Evolutionary conservation across 2,329 filamentous ascomycete species (phyloP).

Genomic region (Aaosphaeria pasadenensis): DNA sequence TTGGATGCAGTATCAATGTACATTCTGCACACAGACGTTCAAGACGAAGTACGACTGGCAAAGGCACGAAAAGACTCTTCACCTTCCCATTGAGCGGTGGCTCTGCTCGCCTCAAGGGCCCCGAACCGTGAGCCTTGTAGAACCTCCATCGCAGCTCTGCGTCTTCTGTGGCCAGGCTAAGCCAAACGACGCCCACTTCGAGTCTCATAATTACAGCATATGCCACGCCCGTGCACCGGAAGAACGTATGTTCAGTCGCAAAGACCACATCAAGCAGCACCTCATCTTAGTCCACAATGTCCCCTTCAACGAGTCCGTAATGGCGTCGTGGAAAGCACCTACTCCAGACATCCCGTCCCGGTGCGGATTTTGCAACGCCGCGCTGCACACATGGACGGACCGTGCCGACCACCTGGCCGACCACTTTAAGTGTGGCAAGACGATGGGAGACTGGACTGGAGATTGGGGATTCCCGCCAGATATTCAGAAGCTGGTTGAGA

Average conservation of each 20-base stretch:
- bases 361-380: background rate
- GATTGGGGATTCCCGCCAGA: background rate
- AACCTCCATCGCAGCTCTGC: background rate
- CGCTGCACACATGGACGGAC: background rate
- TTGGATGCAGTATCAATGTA: slow-evolving; percentile 3
- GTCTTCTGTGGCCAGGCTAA: background rate
- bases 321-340: background rate
- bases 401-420: slow-evolving; percentile 1
- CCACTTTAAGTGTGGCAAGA: slow-evolving; percentile 1
- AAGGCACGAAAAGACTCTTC: slow-evolving; percentile 3
- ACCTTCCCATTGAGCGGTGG: slow-evolving; percentile 3
- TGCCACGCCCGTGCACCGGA: background rate
- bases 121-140: background rate
- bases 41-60: slow-evolving; percentile 5
- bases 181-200: background rate
- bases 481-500: background rate
- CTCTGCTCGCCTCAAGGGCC: slow-evolving; percentile 1
- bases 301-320: background rate
- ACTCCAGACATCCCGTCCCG: background rate
- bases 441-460: slow-evolving; percentile 1
- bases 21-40: slow-evolving; percentile 6
- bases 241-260: slow-evolving; percentile 3
- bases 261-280: slow-evolving; percentile 4
- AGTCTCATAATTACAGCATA: background rate
- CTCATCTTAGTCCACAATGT: slow-evolving; percentile 1